A percentile compares a stretch with the other conserved stretches of the same genome.
These are phyloP conservation scores for Helotiales sp. DNA, from an alignment of 2,329 filamentous ascomycete species.

Conservation along the genomic window DNA sequence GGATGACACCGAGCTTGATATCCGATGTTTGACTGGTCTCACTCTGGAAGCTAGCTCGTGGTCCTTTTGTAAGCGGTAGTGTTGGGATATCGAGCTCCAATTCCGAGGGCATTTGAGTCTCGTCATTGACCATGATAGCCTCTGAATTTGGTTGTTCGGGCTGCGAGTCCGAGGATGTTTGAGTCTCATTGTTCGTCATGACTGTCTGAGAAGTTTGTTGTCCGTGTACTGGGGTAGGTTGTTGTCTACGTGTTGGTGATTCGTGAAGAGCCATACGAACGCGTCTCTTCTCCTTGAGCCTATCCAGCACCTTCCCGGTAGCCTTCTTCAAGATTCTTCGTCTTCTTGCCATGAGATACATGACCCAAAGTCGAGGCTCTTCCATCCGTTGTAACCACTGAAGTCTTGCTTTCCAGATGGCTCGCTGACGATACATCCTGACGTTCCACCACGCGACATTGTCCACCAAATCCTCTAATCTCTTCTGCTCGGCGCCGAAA, in stretches of 20 bases:
- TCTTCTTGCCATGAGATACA: conserved; percentile 27
- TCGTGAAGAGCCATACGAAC: conserved; percentile 1
- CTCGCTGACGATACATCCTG: conserved; percentile 12
- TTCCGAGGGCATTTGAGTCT: background rate
- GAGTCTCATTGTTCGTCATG: conserved; percentile 7
- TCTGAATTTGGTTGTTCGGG: background rate
- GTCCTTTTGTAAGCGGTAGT: background rate
- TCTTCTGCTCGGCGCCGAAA: conserved; percentile 22
- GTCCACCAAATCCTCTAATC: conserved; percentile 15
- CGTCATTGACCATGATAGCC: background rate
- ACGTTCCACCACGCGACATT: conserved; percentile 22
- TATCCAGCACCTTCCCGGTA: conserved; percentile 8
- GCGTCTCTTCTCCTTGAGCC: conserved; percentile 21
- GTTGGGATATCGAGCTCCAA: background rate
- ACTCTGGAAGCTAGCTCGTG: conserved; percentile 1
- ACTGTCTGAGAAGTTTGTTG: background rate
- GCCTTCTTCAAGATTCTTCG: conserved; percentile 25
- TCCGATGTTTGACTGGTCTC: conserved; percentile 11
- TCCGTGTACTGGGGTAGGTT: background rate
- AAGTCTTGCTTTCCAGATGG: conserved; percentile 23
- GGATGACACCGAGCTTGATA: background rate
- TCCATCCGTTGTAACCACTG: conserved; percentile 27
- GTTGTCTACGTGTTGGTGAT: conserved; percentile 2
- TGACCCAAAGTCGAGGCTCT: conserved; percentile 24
- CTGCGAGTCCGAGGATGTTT: conserved; percentile 1